These are phyloP conservation scores for Plasmopara halstedii DNA, from an alignment of 352 stramenopile genomes.

Conservation along the genomic window DNA sequence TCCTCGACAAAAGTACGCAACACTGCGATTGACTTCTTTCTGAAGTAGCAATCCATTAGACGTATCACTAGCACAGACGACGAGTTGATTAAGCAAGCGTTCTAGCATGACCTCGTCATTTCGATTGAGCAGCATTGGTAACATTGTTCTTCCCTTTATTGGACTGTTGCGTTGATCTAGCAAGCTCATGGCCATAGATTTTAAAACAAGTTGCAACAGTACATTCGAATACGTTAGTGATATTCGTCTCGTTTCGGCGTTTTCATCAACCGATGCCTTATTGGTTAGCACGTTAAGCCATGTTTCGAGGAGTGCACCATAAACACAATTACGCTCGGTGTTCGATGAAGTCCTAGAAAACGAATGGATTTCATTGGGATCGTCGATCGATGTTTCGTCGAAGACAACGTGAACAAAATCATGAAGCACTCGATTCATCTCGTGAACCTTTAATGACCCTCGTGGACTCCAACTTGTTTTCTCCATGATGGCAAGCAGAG, in stretches of 20 bases:
- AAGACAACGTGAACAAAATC: slow-evolving; percentile 49
- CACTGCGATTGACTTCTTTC: slow-evolving; percentile 61
- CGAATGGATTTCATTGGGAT: slow-evolving; percentile 1
- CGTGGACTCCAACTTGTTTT: slow-evolving; percentile 43
- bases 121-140: slow-evolving; percentile 11
- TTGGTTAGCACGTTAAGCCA: slow-evolving; percentile 51
- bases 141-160: background rate
- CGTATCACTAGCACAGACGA: slow-evolving; percentile 23
- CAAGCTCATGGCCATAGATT: slow-evolving; percentile 49
- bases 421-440: slow-evolving; percentile 41
- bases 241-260: slow-evolving; percentile 29
- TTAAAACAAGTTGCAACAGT: slow-evolving; percentile 57
- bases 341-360: background rate
- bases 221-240: slow-evolving; percentile 46
- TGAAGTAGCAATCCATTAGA: slow-evolving; percentile 38
- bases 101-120: slow-evolving; percentile 41
- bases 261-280: slow-evolving; percentile 30
- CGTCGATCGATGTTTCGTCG: slow-evolving; percentile 36
- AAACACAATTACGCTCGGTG: slow-evolving; percentile 20
- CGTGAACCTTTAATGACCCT: slow-evolving; percentile 26
- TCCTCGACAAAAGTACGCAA: slow-evolving; percentile 44
- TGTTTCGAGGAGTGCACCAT: slow-evolving; percentile 36
- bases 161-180: slow-evolving; percentile 4
- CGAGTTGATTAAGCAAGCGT: slow-evolving; percentile 34
- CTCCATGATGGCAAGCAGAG: slow-evolving; percentile 48